Evolutionary conservation across 2,329 filamentous ascomycete species (phyloP).

Genomic region (Allantophomopsis cytisporea): DNA sequence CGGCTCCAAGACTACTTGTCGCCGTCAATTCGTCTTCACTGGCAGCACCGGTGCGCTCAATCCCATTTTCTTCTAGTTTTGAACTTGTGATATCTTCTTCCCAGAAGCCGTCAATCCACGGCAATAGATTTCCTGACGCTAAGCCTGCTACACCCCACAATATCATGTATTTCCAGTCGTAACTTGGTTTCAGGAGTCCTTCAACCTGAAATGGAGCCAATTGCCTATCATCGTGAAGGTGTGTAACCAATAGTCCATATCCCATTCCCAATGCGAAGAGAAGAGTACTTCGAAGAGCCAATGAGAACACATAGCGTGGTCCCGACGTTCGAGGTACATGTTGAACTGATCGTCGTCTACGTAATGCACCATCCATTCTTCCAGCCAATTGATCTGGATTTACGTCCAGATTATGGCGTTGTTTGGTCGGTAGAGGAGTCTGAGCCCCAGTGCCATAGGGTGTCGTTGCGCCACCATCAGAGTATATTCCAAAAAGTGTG

Average conservation of each 20-base stretch:
- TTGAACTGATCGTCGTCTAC: constrained; percentile 4
- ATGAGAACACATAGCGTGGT: constrained; percentile 11
- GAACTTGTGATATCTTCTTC: constrained; percentile 25
- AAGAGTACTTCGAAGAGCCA: constrained; percentile 47
- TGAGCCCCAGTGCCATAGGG: constrained; percentile 71
- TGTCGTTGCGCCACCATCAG: constrained; percentile 49
- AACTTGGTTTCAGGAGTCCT: constrained; percentile 25
- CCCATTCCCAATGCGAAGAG: constrained; percentile 69
- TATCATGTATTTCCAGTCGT: constrained; percentile 53
- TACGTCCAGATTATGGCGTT: too few species aligned
- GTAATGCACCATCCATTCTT: constrained; percentile 1
- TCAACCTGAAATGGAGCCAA: constrained; percentile 45
- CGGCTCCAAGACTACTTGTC: constrained; percentile 28
- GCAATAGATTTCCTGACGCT: constrained; percentile 63
- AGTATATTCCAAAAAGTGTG: constrained; percentile 86
- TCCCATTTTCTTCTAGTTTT: constrained; percentile 4
- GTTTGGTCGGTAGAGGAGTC: constrained; percentile 32
- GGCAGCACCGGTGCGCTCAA: constrained; percentile 8
- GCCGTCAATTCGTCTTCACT: constrained; percentile 9
- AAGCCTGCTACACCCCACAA: constrained; percentile 79
- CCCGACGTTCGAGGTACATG: constrained; percentile 16
- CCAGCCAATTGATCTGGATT: not conserved
- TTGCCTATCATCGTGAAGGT: constrained; percentile 58
- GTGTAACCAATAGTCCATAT: constrained; percentile 71
- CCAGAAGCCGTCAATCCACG: constrained; percentile 73